Conservation (phyloP, 495 filamentous ascomycete genomes). For the Penicillium lagena region DNA sequence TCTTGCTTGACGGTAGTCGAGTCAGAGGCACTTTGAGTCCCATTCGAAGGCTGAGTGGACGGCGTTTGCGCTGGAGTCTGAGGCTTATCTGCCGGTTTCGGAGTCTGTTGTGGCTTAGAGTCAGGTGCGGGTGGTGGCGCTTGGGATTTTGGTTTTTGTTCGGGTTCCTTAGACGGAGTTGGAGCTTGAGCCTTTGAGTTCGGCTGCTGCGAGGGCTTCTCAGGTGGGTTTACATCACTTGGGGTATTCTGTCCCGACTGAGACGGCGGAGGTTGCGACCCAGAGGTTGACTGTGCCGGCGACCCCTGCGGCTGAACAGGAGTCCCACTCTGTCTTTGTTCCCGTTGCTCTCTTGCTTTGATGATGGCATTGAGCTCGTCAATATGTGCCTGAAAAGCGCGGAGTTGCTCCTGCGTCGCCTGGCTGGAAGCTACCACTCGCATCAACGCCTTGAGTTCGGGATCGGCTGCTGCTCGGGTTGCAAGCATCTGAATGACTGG, state of each 20-base stretch:
- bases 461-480: conserved; percentile 76
- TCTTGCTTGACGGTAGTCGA: conserved; percentile 30
- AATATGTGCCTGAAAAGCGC: conserved; percentile 87
- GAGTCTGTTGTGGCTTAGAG: conserved; percentile 26
- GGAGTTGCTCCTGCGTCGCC: conserved; percentile 72
- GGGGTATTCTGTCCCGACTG: conserved; percentile 19
- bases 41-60: neutral
- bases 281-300: conserved; percentile 11
- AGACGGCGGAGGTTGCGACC: conserved; percentile 14
- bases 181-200: conserved; percentile 10
- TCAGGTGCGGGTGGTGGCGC: conserved; percentile 15
- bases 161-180: conserved; percentile 12
- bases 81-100: conserved; percentile 11
- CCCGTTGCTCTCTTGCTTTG: conserved; percentile 37
- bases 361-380: conserved; percentile 73
- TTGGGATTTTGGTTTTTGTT: conserved; percentile 20
- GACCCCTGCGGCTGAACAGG: conserved; percentile 14
- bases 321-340: conserved; percentile 17
- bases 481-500: conserved; percentile 95
- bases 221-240: conserved; percentile 16
- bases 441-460: conserved; percentile 92
- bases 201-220: conserved; percentile 20
- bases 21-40: conserved; percentile 8
- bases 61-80: conserved; percentile 13
- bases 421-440: conserved; percentile 85